These are phyloP conservation scores for Ceratocystis smalleyi DNA, from an alignment of 2,329 filamentous ascomycete species.

Conservation along the genomic window DNA sequence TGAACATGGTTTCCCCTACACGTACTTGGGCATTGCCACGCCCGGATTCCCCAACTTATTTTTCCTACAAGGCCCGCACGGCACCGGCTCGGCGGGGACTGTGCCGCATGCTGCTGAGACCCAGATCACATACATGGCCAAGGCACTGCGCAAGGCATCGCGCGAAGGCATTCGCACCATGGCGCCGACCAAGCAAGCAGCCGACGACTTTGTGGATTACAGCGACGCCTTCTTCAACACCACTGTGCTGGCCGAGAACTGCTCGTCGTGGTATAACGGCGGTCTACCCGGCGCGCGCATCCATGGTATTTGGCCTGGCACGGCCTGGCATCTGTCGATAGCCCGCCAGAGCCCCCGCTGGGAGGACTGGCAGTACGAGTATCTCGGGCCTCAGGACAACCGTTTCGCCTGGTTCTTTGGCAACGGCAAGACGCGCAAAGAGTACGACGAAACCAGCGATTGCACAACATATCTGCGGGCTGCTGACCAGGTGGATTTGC, in stretches of 20 bases:
- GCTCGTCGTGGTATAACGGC: slow-evolving; percentile 59
- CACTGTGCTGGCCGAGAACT: slow-evolving; percentile 44
- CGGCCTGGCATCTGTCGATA: slow-evolving; percentile 44
- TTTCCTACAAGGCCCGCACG: slow-evolving; percentile 47
- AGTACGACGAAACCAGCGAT: slow-evolving; percentile 40
- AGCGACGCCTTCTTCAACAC: slow-evolving; percentile 39
- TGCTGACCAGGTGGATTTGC: slow-evolving; percentile 39
- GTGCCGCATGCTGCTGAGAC: slow-evolving; percentile 53
- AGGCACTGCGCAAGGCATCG: slow-evolving; percentile 50
- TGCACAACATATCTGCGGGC: slow-evolving; percentile 49
- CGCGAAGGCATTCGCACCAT: slow-evolving; percentile 51
- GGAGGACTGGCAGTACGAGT: slow-evolving; percentile 40
- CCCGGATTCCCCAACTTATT: slow-evolving; percentile 54
- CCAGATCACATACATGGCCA: slow-evolving; percentile 48
- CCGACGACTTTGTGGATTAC: slow-evolving; percentile 50
- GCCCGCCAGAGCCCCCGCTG: slow-evolving; percentile 39
- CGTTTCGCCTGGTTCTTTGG: slow-evolving; percentile 50
- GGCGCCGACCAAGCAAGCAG: slow-evolving; percentile 38
- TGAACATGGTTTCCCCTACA: slow-evolving; percentile 39
- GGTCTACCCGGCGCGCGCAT: slow-evolving; percentile 45
- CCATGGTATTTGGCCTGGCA: slow-evolving; percentile 55
- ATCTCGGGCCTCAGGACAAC: slow-evolving; percentile 30
- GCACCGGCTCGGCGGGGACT: slow-evolving; percentile 45
- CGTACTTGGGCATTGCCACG: slow-evolving; percentile 47
- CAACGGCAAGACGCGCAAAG: slow-evolving; percentile 48